These are phyloP conservation scores for Chamaenerion angustifolium DNA, from an alignment of 345 rosid species.

Conservation along the genomic window DNA sequence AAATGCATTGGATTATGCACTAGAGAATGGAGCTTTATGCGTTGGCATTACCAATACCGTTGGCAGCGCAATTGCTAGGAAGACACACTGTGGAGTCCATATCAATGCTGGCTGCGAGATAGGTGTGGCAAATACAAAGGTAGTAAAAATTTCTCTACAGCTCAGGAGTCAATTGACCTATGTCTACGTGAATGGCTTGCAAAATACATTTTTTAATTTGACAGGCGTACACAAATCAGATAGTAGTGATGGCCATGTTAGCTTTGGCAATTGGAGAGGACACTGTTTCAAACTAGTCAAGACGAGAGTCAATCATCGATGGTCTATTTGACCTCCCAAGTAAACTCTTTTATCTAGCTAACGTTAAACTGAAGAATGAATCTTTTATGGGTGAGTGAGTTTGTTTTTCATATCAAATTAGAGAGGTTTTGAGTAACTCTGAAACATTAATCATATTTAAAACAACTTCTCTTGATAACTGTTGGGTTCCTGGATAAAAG, in stretches of 20 bases:
- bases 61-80: too few relatives aligned
- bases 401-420: conserved; percentile 50
- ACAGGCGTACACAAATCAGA: conserved; percentile 97
- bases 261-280: conserved; percentile 92
- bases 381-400: too few relatives aligned
- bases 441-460: too few relatives aligned
- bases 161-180: not conserved
- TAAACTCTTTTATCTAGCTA: too few relatives aligned
- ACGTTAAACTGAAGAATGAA: too few relatives aligned
- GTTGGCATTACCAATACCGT: too few relatives aligned
- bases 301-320: conserved; percentile 85
- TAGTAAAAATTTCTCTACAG: conserved; percentile 9
- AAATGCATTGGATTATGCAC: conserved; percentile 70
- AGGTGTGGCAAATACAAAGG: conserved; percentile 98
- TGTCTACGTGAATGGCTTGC: not conserved
- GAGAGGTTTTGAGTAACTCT: conserved; percentile 75
- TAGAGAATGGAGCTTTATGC: conserved; percentile 80
- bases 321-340: too few relatives aligned
- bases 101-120: conserved; percentile 95
- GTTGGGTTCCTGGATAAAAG: too few relatives aligned
- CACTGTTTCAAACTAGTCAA: conserved; percentile 56
- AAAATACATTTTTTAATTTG: conserved; percentile 1
- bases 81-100: conserved; percentile 82
- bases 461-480: too few relatives aligned
- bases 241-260: conserved; percentile 89